Evolutionary conservation across 805 yeast genomes (phyloP), one percentile per base, ranked within the genome.

Genomic region (Sugiyamaella mastotermitis): DNA sequence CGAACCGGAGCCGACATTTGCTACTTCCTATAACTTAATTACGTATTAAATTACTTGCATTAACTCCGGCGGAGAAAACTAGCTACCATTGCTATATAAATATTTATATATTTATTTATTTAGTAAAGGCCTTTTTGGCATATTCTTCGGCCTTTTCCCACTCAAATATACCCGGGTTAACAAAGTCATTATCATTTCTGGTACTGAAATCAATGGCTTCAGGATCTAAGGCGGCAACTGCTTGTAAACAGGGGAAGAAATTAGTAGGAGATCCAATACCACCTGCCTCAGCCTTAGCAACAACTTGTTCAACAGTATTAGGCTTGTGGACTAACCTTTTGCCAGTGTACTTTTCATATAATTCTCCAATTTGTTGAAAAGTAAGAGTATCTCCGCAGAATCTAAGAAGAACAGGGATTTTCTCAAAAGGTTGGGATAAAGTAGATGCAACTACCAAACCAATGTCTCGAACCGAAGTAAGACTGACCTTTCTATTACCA

Each of bases 111-210:
- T 23, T 23, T 23, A 23, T 23, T 23, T 23, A 23, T 23, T 23
- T 10, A 23, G 26, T n/a, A 10, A 23, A 23, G 10, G n/a, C 10
- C n/a, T 23, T 23, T 8, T 18, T 18, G 15, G 22, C 22, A 14
- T 29, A 18, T 7, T 30, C 35, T 5, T 38, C 50, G 5, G 44
- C 25, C 3, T 38, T 39, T 25, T 18, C 30, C 52, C 52, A 50
- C 31, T 44, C 25, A 42, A 49, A 50, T 10, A 11, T 17, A 9
- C 55, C 56, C n/a, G 55, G 53, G 38, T 52, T 52, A 28, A 52
- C 54, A 15, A 47, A 32, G n/a, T 52, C 55, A 31, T 49, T 47
- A 26, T 52, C 49, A 29, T 41, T 46, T 7, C 31, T 30, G 11
- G 2, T 18, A 24, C 14, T 25, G 20, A 24, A 21, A 20, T 5